Conservation (phyloP, 1,284 basidiomycete genomes). For the Naganishia liquefaciens region DNA sequence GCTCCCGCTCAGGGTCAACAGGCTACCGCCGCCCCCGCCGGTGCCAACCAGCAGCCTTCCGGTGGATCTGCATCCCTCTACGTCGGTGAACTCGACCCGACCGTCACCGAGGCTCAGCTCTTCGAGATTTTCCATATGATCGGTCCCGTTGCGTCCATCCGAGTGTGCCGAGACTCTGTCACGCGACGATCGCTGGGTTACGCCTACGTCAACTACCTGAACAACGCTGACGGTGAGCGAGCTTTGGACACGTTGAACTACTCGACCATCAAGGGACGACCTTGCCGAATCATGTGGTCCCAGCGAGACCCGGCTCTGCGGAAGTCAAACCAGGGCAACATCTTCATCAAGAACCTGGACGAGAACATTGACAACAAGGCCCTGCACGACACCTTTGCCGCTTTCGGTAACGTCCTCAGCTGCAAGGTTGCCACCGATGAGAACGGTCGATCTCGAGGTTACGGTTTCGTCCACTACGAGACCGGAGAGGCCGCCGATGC, state of each 20-base stretch:
- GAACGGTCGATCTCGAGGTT: constrained; percentile 88
- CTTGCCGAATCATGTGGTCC: constrained; percentile 99
- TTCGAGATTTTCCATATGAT: constrained; percentile 99
- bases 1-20: constrained; percentile 38
- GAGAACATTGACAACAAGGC: constrained; percentile 99
- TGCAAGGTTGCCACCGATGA: constrained; percentile 99
- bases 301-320: constrained; percentile 98
- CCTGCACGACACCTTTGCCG: constrained; percentile 98
- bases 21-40: constrained; percentile 37
- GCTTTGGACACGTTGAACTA: constrained; percentile 99
- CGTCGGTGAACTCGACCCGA: constrained; percentile 97
- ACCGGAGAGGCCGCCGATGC: constrained; percentile 93
- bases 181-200: constrained; percentile 99
- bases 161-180: constrained; percentile 99
- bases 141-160: constrained; percentile 97
- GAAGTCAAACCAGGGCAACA: constrained; percentile 99
- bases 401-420: constrained; percentile 97
- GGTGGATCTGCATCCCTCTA: constrained; percentile 86
- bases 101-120: constrained; percentile 98
- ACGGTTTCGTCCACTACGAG: constrained; percentile 99
- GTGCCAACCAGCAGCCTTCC: constrained; percentile 45
- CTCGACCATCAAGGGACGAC: constrained; percentile 95
- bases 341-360: constrained; percentile 99
- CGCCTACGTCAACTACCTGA: constrained; percentile 99
- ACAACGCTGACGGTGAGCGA: constrained; percentile 95